Conservation (phyloP, 495 filamentous ascomycete genomes). For the Hyaloscypha finlandica region DNA sequence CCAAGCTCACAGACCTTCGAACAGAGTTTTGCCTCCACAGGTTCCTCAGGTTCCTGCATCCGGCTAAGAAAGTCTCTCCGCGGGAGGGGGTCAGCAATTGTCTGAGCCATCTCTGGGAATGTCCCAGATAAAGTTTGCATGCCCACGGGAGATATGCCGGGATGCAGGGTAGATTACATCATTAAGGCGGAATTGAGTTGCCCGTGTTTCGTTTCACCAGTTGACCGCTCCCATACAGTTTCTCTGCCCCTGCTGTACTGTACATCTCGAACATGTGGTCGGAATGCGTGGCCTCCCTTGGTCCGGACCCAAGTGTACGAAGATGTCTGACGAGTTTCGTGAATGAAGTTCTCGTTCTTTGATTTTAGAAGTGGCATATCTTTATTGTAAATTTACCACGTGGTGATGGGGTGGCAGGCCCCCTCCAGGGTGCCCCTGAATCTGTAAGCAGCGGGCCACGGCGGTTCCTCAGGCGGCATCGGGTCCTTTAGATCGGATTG, state of each 20-base stretch:
- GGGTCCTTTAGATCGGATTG: neutral
- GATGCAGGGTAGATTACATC: neutral
- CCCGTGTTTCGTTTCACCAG: slow-evolving; percentile 21
- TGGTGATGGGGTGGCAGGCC: neutral
- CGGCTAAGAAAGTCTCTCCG: neutral
- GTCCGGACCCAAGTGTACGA: slow-evolving; percentile 3
- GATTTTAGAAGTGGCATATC: neutral
- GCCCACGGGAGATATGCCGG: slow-evolving; percentile 4
- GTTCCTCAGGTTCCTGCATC: neutral
- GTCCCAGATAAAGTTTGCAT: slow-evolving; percentile 1
- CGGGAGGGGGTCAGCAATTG: neutral
- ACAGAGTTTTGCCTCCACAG: neutral
- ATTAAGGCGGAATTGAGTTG: slow-evolving; percentile 5
- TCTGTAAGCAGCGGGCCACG: neutral
- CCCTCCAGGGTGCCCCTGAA: neutral
- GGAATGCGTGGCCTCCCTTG: neutral
- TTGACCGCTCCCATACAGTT: slow-evolving; percentile 17
- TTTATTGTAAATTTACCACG: neutral
- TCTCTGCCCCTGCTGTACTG: slow-evolving; percentile 11
- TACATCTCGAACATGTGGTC: neutral
- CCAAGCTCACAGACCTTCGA: neutral
- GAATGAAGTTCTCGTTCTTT: neutral
- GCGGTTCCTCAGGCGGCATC: neutral
- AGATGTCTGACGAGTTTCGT: neutral
- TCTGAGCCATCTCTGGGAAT: neutral